Evolutionary conservation across 352 stramenopile species (phyloP).

Genomic region (Phytophthora chlamydospora): DNA sequence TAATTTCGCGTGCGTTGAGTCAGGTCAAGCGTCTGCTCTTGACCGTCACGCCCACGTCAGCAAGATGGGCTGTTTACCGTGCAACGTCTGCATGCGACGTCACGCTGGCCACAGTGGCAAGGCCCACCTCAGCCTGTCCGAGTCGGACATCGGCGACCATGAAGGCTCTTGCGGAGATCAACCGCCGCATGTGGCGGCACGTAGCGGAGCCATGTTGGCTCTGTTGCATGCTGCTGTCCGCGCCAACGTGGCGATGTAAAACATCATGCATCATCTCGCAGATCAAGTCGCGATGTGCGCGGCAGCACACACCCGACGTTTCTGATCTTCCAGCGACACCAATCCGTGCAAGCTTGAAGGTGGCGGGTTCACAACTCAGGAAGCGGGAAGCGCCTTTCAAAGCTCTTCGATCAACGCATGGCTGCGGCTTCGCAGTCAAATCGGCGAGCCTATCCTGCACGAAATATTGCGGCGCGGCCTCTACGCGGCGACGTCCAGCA

Average conservation of each 20-base stretch:
- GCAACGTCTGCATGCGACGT: not conserved
- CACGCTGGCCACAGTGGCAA: no score
- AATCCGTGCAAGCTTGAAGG: no score
- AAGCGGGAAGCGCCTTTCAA: not conserved
- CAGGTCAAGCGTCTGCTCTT: not conserved
- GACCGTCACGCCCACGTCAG: not conserved
- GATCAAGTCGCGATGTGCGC: no score
- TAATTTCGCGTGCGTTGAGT: conserved; percentile 22
- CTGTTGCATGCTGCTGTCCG: conserved; percentile 19
- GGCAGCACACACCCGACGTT: no score
- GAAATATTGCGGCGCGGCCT: conserved; percentile 28
- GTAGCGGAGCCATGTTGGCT: no score
- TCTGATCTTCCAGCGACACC: no score
- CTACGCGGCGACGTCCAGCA: conserved; percentile 6
- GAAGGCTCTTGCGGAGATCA: no score
- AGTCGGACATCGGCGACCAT: no score
- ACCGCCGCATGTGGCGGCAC: no score
- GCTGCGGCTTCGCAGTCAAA: conserved; percentile 25
- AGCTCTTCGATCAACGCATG: not conserved
- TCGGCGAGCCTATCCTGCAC: conserved; percentile 19
- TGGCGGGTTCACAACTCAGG: conserved; percentile 2
- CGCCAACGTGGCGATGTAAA: conserved; percentile 13
- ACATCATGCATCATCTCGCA: conserved; percentile 1
- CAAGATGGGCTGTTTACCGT: conserved; percentile 8
- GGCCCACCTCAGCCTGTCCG: no score